Base-by-base conservation (phyloP, 208 protist species). In the Trypanosoma scelopori region DNA sequence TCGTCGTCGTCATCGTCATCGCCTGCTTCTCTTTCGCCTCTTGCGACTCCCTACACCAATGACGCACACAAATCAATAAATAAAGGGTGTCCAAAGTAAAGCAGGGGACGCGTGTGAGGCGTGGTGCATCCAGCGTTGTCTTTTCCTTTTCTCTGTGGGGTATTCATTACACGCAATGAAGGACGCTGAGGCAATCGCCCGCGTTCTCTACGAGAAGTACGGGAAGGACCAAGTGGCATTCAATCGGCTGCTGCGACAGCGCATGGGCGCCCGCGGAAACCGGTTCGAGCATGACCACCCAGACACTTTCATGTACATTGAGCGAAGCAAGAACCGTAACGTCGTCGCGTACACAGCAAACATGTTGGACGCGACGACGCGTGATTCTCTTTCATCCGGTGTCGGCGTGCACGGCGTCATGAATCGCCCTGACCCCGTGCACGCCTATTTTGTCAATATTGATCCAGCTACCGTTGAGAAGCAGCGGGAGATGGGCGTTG, bases 221-320 rank as follows among this genome's bases (percentile, higher is more conserved):
- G 65, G 41, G 9, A 30, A 62, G 3, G 32, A 57, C 27, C 63
- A 74, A 23, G 62, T 47, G 15, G 52, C 55, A 5, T 81, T 92
- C 55, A 85, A 87, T 53, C 22, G 63, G 30, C 60, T 70, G 5
- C 55, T 81, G 42, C 55, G 68, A 27, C 42, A 59, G 9, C 49
- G 47, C 42, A 66, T 85, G 16, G 65, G 27, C 12, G 68, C 81
- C 37, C 87, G 87, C 43, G 76, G 81, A 11, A 66, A 65, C 23
- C 82, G 87, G 57, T 93, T 86, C 61, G 74, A 65, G 41, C 75
- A 77, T 52, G 87, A 93, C 55, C 79, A 87, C 68, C 78, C 72
- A 42, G 84, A 91, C 74, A 93, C 81, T 18, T 89, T 79, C 62
- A 76, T 86, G 82, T 91, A 91, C 71, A 93, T 93, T 63, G 76